Percentiles rank a stretch among this genome's conserved stretches.
Evolutionary conservation across 768 basidiomycete species (phyloP).

Genomic region (Kwoniella sp.): DNA sequence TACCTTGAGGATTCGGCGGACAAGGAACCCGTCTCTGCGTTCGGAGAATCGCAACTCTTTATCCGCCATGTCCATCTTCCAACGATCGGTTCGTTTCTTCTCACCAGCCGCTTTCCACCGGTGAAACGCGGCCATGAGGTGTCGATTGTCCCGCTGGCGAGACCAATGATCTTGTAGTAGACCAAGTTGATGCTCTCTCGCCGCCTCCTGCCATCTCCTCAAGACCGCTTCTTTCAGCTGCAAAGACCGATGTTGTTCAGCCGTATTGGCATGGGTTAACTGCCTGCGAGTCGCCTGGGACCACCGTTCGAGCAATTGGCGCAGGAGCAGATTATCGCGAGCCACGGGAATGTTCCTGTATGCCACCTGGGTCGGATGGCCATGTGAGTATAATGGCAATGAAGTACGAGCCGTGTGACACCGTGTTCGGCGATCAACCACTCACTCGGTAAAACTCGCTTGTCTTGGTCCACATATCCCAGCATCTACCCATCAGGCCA

Average conservation of each 20-base stretch:
- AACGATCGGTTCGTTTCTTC: slow-evolving; percentile 17
- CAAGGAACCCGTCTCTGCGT: background rate
- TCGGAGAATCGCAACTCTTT: slow-evolving; percentile 18
- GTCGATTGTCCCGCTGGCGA: background rate
- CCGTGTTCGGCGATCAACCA: background rate
- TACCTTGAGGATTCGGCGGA: slow-evolving; percentile 12
- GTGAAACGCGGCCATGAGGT: slow-evolving; percentile 4
- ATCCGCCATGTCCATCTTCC: slow-evolving; percentile 27
- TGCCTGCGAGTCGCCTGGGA: slow-evolving; percentile 3
- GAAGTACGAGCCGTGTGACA: slow-evolving; percentile 2
- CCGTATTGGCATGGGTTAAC: slow-evolving; percentile 27
- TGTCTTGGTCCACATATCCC: slow-evolving; percentile 37
- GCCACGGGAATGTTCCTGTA: slow-evolving; percentile 19
- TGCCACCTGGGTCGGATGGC: slow-evolving; percentile 5
- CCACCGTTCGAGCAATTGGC: slow-evolving; percentile 36
- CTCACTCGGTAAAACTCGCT: slow-evolving; percentile 31
- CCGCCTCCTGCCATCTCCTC: slow-evolving; percentile 15
- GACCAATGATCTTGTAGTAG: slow-evolving; percentile 1
- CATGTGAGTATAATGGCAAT: background rate
- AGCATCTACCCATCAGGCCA: slow-evolving; percentile 40
- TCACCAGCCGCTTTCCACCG: slow-evolving; percentile 19
- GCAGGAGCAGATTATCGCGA: slow-evolving; percentile 30
- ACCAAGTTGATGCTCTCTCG: slow-evolving; percentile 11
- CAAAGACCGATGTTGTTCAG: slow-evolving; percentile 23
- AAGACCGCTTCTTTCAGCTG: slow-evolving; percentile 16